phyloP scores from a whole-genome alignment of 164 flowering plant genomes.

The Echeveria elegans region DNA sequence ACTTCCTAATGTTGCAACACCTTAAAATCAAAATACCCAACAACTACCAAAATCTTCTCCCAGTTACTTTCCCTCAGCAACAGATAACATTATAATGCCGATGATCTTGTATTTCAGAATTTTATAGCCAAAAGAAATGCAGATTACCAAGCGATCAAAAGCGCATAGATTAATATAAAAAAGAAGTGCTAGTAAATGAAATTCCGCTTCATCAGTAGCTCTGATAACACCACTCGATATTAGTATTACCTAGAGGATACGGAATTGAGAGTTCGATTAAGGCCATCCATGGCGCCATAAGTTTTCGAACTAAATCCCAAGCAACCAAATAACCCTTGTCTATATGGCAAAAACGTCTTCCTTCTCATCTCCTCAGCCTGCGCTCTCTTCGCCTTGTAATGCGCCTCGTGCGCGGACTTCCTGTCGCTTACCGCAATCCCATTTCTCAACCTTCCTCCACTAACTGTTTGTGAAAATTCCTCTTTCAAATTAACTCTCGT shows the following conservation, averaged over 20 bases:
- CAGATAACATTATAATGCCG: background rate
- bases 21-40: background rate
- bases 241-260: constrained; percentile 51
- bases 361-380: constrained; percentile 67
- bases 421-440: constrained; percentile 34
- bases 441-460: constrained; percentile 12
- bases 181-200: no score
- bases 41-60: background rate
- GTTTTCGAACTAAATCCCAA: constrained; percentile 58
- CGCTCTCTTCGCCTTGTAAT: constrained; percentile 53
- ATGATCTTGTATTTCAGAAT: background rate
- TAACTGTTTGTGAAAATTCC: constrained; percentile 2
- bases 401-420: constrained; percentile 55
- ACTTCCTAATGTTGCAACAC: background rate
- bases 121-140: background rate
- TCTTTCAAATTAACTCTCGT: no score
- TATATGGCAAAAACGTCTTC: constrained; percentile 63
- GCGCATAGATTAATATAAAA: no score
- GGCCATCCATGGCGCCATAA: constrained; percentile 57
- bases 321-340: constrained; percentile 60
- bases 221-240: no score
- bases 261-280: constrained; percentile 46
- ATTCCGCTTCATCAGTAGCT: no score
- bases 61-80: background rate
- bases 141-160: background rate